A percentile compares a stretch with the other conserved stretches of the same genome.
These are phyloP conservation scores for Xylariaceae sp. DNA, from an alignment of 2,329 filamentous ascomycete species.

Conservation along the genomic window DNA sequence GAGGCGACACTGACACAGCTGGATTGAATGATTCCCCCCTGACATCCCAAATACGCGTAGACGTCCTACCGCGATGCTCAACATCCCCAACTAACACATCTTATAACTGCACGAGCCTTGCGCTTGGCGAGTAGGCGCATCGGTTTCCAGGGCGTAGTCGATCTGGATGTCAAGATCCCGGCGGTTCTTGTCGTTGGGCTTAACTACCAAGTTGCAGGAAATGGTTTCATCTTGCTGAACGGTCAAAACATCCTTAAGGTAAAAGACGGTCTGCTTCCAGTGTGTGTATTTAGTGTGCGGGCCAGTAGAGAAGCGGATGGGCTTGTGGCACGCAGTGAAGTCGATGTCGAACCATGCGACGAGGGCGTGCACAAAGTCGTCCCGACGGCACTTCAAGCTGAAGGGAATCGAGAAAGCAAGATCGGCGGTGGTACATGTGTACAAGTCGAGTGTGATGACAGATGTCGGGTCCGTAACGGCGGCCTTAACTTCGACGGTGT, in stretches of 20 bases:
- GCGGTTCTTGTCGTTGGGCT: slow-evolving; percentile 89
- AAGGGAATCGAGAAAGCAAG: slow-evolving; percentile 80
- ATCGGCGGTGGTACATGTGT: slow-evolving; percentile 79
- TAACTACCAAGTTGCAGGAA: slow-evolving; percentile 67
- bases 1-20: not conserved
- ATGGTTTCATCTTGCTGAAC: slow-evolving; percentile 83
- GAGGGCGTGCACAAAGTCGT: slow-evolving; percentile 92
- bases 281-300: slow-evolving; percentile 99
- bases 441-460: slow-evolving; percentile 85
- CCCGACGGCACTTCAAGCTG: slow-evolving; percentile 69
- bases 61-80: not conserved
- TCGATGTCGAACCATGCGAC: slow-evolving; percentile 99
- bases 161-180: slow-evolving; percentile 91
- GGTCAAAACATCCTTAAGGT: slow-evolving; percentile 87
- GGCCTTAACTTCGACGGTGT: slow-evolving; percentile 95
- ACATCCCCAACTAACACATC: slow-evolving; percentile 50
- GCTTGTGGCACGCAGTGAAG: slow-evolving; percentile 97
- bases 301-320: slow-evolving; percentile 91
- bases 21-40: not conserved
- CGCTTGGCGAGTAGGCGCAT: slow-evolving; percentile 63
- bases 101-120: slow-evolving; percentile 74
- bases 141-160: slow-evolving; percentile 72
- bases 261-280: slow-evolving; percentile 99
- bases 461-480: slow-evolving; percentile 86
- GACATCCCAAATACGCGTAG: not conserved